Evolutionary conservation across 2,329 filamentous ascomycete species (phyloP), one percentile per base, ranked within the genome.

Genomic region (Penicillium sp.): DNA sequence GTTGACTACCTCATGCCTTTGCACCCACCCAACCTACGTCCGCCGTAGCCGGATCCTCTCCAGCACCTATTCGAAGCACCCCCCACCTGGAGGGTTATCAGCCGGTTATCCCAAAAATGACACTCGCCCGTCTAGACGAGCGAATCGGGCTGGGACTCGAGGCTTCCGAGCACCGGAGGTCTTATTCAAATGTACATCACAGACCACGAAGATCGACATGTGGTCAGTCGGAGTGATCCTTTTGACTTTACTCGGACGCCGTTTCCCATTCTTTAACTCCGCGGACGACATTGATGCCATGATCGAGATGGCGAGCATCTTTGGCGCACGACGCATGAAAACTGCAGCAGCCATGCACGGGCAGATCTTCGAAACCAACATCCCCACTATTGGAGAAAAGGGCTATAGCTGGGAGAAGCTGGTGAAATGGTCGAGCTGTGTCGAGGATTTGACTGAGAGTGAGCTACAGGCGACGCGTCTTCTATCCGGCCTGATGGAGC

Each of bases 201-300:
- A 98, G 68, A 94, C 86, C 3, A 91, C 87, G 35, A 86, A 91
- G 58, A 93, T 98, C 57, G 93, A 98, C 66, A 86, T 98, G 56
- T 98, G 93, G 93, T 95, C 89, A 20, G 90, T 85, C 0, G 93
- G 93, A 34, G 90, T 98, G n/a, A 95, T 98, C 45, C 78, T 98
- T 2, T 76, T 98, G n/a, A 98, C 93, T 0, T 86, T 98, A 53
- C 76, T 98, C 11, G 91, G 87, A 32, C 86, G 86, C 46, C 84
- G 93, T 3, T 98, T 98, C 61, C 93, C 93, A 1, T 98, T 98
- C 71, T 98, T 98, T 77, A 96, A 98, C 71, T 95, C 88, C 37
- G 86, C 89, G n/a, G 93, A 98, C 66, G 93, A 98, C 61, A 86
- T 98, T 39, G 93, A 98, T 64, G 93, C 93, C 42, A 86, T 96